Evolutionary conservation across 108 stramenopile species (phyloP), one percentile per base, ranked within the genome.

Genomic region (Thalassiosira profunda): DNA sequence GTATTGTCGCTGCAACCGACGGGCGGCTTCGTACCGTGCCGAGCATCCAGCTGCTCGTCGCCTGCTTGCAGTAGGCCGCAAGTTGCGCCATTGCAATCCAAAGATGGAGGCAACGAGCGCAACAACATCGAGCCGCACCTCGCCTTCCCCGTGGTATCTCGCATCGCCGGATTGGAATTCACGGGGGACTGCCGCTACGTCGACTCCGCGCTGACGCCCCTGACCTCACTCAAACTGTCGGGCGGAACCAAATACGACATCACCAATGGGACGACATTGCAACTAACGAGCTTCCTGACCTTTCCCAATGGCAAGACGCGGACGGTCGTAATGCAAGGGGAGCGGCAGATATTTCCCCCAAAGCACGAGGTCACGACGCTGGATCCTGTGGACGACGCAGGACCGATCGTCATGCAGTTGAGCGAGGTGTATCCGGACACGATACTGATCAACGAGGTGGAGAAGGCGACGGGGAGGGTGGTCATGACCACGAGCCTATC

Each of bases 401-500:
- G 67, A 4, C 55, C 67, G 0, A 57, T 74, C 10, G 35, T 42
- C 58, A 74, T 58, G 64, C 45, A 59, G 5, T 3, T 74, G 7
- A 60, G 67, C 6, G 67, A 74, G 38, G 28, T 74, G 15, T 21
- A 21, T 23, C 73, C 73, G 2, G 73, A 74, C 36, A 74, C 73
- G 23, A 68, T 74, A 18, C 26, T 74, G 45, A 34, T 74, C 23
- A 59, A 74, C 29, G 73, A 74, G 35, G 31, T 74, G 4, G 67
- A 68, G 25, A 60, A 42, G 18, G 66, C 25, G 10, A 61, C 56
- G 28, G 67, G 58, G 4, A 68, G 21, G 26, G 46, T 74, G 12
- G 60, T 69, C 26, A 45, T 68, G 58, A 74, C 73, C 4, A 45
- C 67, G 2, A 74, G 73, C 51, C 34, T 74, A 42, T 60, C 73